Evolutionary conservation across 2,329 filamentous ascomycete species (phyloP).

Genomic region (Tolypocladium album): DNA sequence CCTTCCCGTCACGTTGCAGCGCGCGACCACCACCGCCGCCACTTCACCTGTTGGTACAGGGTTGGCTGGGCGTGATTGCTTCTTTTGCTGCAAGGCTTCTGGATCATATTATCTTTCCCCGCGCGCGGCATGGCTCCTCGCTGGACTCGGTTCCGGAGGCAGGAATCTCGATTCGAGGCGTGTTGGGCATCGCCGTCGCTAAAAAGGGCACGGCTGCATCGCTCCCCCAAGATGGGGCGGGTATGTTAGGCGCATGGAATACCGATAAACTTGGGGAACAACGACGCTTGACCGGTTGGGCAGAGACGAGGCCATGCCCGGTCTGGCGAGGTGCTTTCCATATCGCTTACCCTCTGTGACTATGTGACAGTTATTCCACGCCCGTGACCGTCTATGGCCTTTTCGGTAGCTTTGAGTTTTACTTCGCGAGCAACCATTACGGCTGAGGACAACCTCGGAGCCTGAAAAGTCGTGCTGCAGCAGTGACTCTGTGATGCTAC

Average conservation of each 20-base stretch:
- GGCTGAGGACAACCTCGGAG: not conserved
- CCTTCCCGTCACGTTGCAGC: not conserved
- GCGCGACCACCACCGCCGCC: not conserved
- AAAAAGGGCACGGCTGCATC: not conserved
- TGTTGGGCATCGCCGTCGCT: not conserved
- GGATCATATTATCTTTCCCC: not conserved
- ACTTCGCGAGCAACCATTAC: not conserved
- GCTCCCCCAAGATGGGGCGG: not conserved
- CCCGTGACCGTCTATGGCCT: not conserved
- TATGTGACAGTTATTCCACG: not conserved
- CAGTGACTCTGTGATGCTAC: not conserved
- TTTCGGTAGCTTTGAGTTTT: not conserved
- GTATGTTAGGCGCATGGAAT: not conserved
- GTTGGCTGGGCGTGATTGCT: not conserved
- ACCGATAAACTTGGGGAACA: not conserved
- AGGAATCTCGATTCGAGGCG: not conserved
- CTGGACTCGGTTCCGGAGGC: not conserved
- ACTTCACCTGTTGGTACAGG: not conserved
- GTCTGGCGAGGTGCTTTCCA: not conserved
- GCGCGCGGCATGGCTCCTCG: not conserved
- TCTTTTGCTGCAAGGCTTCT: not conserved
- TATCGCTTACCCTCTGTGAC: not conserved
- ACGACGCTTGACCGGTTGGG: not conserved
- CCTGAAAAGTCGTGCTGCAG: not conserved
- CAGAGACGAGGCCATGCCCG: not conserved